phyloP scores from a whole-genome alignment of 768 basidiomycete species.

The Trametes maxima region DNA sequence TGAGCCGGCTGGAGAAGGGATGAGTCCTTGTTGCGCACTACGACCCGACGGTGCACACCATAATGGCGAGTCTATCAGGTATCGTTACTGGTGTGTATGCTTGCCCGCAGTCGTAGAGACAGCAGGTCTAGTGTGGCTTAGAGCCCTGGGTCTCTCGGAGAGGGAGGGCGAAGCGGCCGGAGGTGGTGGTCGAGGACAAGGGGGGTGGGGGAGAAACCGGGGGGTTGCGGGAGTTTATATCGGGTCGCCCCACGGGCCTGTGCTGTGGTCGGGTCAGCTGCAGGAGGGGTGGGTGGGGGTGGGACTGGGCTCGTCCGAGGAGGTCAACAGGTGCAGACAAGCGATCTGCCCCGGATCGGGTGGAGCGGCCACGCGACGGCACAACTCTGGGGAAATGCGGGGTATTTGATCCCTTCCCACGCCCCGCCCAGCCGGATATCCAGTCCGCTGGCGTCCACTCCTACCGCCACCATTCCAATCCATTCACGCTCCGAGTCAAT shows the following conservation, averaged over 20 bases:
- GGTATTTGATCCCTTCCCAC: constrained; percentile 13
- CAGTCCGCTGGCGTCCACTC: too few species aligned
- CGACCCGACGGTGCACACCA: not conserved
- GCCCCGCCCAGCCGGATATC: not conserved
- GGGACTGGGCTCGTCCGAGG: not conserved
- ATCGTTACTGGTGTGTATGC: not conserved
- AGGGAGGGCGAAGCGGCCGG: not conserved
- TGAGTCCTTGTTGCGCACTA: too few species aligned
- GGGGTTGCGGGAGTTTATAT: constrained; percentile 6
- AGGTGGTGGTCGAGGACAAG: not conserved
- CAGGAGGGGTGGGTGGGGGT: not conserved
- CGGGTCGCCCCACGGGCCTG: constrained; percentile 15
- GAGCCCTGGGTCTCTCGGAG: constrained; percentile 13
- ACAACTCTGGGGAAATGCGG: constrained; percentile 17
- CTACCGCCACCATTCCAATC: too few species aligned
- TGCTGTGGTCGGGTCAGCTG: not conserved
- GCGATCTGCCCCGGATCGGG: not conserved
- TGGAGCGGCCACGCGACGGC: not conserved
- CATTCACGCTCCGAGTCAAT: too few species aligned
- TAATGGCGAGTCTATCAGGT: constrained; percentile 9
- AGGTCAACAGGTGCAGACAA: constrained; percentile 8
- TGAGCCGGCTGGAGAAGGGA: constrained; percentile 18
- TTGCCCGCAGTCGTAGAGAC: not conserved
- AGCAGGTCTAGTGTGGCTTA: constrained; percentile 4
- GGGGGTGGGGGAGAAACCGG: not conserved